These are phyloP conservation scores for Thalassiosira delicatula DNA, from an alignment of 352 stramenopile genomes.

Conservation along the genomic window DNA sequence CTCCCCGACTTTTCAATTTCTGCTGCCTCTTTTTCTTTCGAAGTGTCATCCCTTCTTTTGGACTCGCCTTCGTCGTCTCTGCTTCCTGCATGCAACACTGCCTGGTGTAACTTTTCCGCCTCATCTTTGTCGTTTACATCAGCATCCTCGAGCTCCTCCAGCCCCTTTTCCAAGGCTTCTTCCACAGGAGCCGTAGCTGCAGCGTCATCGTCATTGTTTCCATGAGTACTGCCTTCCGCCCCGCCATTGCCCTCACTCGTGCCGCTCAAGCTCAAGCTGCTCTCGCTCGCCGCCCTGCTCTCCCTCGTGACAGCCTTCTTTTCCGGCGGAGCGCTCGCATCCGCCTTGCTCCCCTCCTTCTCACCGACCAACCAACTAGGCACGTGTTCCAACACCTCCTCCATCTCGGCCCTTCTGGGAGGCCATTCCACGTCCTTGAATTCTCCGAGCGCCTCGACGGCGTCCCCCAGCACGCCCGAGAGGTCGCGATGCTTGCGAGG, in stretches of 20 bases:
- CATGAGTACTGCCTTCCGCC: not conserved
- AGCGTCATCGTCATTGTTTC: slow-evolving; percentile 1
- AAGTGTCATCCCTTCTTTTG: not conserved
- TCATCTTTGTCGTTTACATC: slow-evolving; percentile 46
- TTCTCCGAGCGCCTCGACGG: slow-evolving; percentile 65
- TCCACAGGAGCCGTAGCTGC: not conserved
- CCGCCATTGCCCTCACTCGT: slow-evolving; percentile 14
- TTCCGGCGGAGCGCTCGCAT: not conserved
- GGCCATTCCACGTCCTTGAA: slow-evolving; percentile 80
- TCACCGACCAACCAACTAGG: slow-evolving; percentile 49
- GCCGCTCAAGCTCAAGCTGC: slow-evolving; percentile 4
- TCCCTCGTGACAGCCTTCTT: not conserved
- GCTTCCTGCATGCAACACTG: slow-evolving; percentile 15
- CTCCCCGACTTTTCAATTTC: not conserved
- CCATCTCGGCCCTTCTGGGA: slow-evolving; percentile 41
- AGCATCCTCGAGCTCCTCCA: slow-evolving; percentile 8
- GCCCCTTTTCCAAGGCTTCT: slow-evolving; percentile 15
- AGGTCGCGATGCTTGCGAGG: slow-evolving; percentile 61
- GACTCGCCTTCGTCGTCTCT: slow-evolving; percentile 4
- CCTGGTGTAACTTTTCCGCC: slow-evolving; percentile 33
- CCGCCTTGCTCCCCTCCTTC: slow-evolving; percentile 14
- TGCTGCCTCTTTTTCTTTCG: not conserved
- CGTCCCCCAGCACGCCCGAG: slow-evolving; percentile 57
- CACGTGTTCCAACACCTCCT: slow-evolving; percentile 31
- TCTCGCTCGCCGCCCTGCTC: slow-evolving; percentile 13